Evolutionary conservation across 2,329 filamentous ascomycete species (phyloP), one percentile per base, ranked within the genome.

Genomic region (Pseudogymnoascus destructans): DNA sequence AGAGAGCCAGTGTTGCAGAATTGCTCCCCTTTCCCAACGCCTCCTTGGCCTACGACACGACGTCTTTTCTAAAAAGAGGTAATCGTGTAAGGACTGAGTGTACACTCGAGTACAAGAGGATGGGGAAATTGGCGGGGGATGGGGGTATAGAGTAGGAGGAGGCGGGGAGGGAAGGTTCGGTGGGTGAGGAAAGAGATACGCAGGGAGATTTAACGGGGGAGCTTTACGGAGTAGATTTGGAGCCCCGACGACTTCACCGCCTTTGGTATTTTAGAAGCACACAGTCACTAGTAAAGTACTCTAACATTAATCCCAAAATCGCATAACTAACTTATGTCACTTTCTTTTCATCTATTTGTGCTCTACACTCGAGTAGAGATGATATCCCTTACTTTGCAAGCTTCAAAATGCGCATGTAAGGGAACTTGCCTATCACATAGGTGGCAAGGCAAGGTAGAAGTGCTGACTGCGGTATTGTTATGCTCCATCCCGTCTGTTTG

Each of bases 11-110:
- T 52, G 25, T 52, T 52, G 25, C n/a, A 52, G 46, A 30, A 52
- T 19, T 52, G 46, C 9, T 52, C 46, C 46, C 42, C 46, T 52
- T 30, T 52, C 46, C 46, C 46, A 52, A 52, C n/a, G n/a, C 46
- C 46, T 52, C 46, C 25, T 30, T 32, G 46, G 46, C 25, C 46
- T 19, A 17, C 25, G 46, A 32, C 46, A 52, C 46, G 46, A 52
- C 15, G 25, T 52, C 30, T 17, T 52, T 7, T 52, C n/a, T 5
- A 17, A 10, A 27, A 52, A 52, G 25, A 19, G 25, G 25, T 52
- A 30, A 52, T 52, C 46, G 46, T 52, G 46, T 30, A 52, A 32
- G 32, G 25, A 52, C 46, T 52, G 46, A 17, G n/a, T 5, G 46
- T 52, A 52, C 46, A 30, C 46, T 5, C 3, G 25, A 52, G 25